Evolutionary conservation across 2,329 filamentous ascomycete species (phyloP), one percentile per base, ranked within the genome.

Genomic region (Cladosporium sp.): DNA sequence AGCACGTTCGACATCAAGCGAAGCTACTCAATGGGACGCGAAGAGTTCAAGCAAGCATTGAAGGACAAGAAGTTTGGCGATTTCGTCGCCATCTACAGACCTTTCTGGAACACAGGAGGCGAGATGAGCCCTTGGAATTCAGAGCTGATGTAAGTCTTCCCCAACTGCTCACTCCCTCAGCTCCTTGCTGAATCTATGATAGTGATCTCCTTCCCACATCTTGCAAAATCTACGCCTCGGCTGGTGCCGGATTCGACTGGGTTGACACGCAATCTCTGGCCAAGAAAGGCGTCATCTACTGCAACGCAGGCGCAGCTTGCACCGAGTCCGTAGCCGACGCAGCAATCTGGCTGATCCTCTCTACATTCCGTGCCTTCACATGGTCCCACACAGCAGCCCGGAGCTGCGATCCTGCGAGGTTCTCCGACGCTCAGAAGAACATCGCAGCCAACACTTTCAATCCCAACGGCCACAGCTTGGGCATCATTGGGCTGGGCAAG

Each of bases 321-420:
- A 86, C 86, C 6, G 88, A 91, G 67, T 84, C 87, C 4, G 88
- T 90, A 1, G 87, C 88, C 52, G 88, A 91, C 71, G 84, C 88
- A 61, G 84, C 86, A 17, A 78, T 89, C 40, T 86, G 85, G 67
- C 81, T 88, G 65, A 83, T 91, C 64, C 82, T 92, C 51, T 82
- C 83, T 8, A 85, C 83, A 14, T 91, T 90, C 75, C 85, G 88
- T 54, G 80, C 84, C 47, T 80, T 91, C 12, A 79, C 83, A 1
- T 89, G 86, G 83, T 86, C 82, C 62, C 80, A 83, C 52, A 68
- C 77, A 1, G 83, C 85, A 1, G 85, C 86, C 0, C 71, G 79
- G 3, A 75, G 76, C 3, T 70, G 74, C 15, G 72, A 78, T 56
- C 67, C 76, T 0, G 63, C 69, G 0, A 64, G 74, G 12, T 90